Evolutionary conservation across 23 red algal species (phyloP).

Genomic region (Agarophyton chilense): DNA sequence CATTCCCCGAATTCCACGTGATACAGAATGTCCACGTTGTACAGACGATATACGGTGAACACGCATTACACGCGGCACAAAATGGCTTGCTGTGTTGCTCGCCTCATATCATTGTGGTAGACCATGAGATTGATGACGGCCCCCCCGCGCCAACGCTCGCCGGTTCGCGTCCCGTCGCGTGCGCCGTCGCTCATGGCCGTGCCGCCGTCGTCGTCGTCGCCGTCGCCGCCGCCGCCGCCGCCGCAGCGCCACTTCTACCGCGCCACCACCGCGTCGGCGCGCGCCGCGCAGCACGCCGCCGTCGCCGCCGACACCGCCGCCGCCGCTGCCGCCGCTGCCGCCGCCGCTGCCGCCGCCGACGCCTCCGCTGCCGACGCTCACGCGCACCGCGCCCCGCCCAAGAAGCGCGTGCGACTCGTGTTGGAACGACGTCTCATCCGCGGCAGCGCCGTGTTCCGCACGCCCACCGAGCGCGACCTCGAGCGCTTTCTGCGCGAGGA

Average conservation of each 20-base stretch:
- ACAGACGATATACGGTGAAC: too few relatives aligned
- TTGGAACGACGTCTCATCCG: constrained; percentile 37
- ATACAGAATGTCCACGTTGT: too few relatives aligned
- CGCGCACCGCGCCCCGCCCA: neutral
- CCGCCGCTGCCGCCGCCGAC: constrained; percentile 8
- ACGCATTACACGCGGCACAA: too few relatives aligned
- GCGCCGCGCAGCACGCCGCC: constrained; percentile 20
- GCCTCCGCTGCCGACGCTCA: neutral
- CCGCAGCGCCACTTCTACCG: constrained; percentile 24
- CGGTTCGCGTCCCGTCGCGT: too few relatives aligned
- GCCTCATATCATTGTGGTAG: too few relatives aligned
- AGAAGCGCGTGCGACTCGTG: constrained; percentile 17
- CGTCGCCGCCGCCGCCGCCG: neutral
- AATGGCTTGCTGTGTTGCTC: too few relatives aligned
- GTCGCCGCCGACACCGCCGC: neutral
- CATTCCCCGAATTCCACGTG: too few relatives aligned
- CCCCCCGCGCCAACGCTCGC: too few relatives aligned
- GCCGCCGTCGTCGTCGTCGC: neutral
- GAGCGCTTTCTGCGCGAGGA: constrained; percentile 40
- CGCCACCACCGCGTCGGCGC: constrained; percentile 64
- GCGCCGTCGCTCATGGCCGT: too few relatives aligned
- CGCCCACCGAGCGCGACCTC: constrained; percentile 54
- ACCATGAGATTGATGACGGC: too few relatives aligned
- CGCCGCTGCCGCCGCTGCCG: neutral
- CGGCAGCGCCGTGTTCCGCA: constrained; percentile 44